Conservation (phyloP, 1,139 yeast genomes). For the Maudiozyma humilis region DNA sequence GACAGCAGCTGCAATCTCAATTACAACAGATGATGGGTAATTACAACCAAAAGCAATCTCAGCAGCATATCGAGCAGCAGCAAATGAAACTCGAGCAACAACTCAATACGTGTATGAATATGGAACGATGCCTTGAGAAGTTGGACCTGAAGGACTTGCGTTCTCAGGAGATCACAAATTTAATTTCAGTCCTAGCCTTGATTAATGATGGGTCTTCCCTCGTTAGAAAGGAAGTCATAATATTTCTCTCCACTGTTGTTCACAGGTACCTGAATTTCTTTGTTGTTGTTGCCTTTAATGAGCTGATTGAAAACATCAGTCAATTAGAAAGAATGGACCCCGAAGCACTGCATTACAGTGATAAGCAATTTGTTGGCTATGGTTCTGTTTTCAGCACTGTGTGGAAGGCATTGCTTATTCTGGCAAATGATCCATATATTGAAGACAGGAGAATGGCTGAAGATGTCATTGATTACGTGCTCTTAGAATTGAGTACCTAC, state of each 20-base stretch:
- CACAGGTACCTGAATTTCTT: slow-evolving; percentile 65
- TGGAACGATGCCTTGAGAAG: slow-evolving; percentile 25
- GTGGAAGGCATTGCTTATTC: slow-evolving; percentile 76
- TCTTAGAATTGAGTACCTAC: slow-evolving; percentile 57
- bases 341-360: slow-evolving; percentile 22
- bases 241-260: slow-evolving; percentile 69
- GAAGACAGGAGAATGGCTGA: slow-evolving; percentile 74
- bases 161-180: slow-evolving; percentile 38
- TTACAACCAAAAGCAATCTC: slow-evolving; percentile 20
- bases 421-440: slow-evolving; percentile 82
- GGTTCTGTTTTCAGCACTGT: slow-evolving; percentile 81
- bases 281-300: slow-evolving; percentile 79
- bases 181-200: slow-evolving; percentile 39
- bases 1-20: slow-evolving; percentile 29
- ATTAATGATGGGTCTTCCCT: slow-evolving; percentile 84
- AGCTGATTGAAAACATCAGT: slow-evolving; percentile 72
- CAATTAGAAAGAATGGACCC: slow-evolving; percentile 50
- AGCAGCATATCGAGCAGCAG: slow-evolving; percentile 25
- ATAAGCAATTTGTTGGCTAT: slow-evolving; percentile 43
- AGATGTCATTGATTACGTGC: slow-evolving; percentile 64
- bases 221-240: slow-evolving; percentile 77
- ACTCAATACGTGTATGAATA: slow-evolving; percentile 24
- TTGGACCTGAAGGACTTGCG: slow-evolving; percentile 33
- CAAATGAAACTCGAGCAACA: slow-evolving; percentile 30
- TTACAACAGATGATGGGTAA: slow-evolving; percentile 25